Percentiles rank a stretch among this genome's conserved stretches.
phyloP scores from a whole-genome alignment of 768 basidiomycete genomes.

The Lactifluus pinguis region DNA sequence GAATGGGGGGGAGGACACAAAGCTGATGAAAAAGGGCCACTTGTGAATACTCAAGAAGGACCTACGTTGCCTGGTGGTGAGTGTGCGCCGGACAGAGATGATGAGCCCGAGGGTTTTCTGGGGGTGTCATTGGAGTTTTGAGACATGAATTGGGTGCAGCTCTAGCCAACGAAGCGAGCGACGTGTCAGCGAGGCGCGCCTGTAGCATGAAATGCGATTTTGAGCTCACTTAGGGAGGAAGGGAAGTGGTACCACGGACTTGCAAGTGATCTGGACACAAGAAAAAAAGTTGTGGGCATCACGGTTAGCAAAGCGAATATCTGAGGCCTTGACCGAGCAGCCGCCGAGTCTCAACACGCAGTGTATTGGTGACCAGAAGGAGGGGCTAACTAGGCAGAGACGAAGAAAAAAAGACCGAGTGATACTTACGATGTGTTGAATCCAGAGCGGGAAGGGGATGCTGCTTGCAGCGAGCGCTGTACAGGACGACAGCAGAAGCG shows the following conservation, averaged over 20 bases:
- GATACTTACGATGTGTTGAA: conserved; percentile 6
- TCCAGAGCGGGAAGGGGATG: neutral
- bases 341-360: neutral
- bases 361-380: neutral
- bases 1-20: conserved; percentile 1
- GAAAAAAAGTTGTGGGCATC: neutral
- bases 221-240: neutral
- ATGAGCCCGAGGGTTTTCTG: conserved; percentile 62
- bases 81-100: conserved; percentile 52
- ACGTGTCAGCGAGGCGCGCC: neutral
- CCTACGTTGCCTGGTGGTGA: conserved; percentile 58
- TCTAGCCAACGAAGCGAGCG: conserved; percentile 7
- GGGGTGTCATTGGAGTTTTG: conserved; percentile 29
- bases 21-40: conserved; percentile 11
- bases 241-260: neutral
- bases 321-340: neutral
- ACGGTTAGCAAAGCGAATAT: neutral
- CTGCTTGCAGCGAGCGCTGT: neutral
- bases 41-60: neutral
- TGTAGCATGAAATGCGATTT: neutral
- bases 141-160: conserved; percentile 22
- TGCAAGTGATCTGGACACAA: neutral
- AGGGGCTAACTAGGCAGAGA: neutral
- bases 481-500: neutral
- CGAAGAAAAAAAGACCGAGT: neutral